Evolutionary conservation across 2,329 filamentous ascomycete species (phyloP).

Genomic region (Fusarium zealandicum): DNA sequence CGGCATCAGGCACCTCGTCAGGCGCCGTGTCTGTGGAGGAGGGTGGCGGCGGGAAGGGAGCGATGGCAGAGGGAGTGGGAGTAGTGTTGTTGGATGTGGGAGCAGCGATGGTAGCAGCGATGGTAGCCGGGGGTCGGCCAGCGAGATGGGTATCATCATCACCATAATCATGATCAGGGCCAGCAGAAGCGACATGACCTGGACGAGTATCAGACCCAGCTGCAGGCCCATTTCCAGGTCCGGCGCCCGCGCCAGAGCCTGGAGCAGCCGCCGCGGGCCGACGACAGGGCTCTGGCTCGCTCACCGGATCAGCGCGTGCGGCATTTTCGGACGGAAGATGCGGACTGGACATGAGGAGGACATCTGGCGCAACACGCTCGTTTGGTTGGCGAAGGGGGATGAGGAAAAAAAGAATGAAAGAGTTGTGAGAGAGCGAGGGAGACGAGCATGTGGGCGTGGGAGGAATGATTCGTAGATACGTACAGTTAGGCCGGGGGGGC

Average conservation of each 20-base stretch:
- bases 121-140: conserved; percentile 19
- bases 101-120: conserved; percentile 14
- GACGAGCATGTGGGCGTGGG: conserved; percentile 40
- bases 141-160: conserved; percentile 34
- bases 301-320: conserved; percentile 58
- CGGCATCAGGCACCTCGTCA: conserved; percentile 38
- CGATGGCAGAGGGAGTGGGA: conserved; percentile 37
- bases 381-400: conserved; percentile 25
- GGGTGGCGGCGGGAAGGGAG: conserved; percentile 33
- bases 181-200: conserved; percentile 1
- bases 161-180: conserved; percentile 37
- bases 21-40: conserved; percentile 35
- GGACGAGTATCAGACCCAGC: conserved; percentile 1
- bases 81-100: conserved; percentile 26
- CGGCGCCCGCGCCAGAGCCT: conserved; percentile 4
- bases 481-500: conserved; percentile 12
- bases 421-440: conserved; percentile 27
- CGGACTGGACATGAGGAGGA: conserved; percentile 65
- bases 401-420: conserved; percentile 13
- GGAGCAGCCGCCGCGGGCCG: conserved; percentile 25
- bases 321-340: conserved; percentile 61
- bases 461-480: conserved; percentile 45
- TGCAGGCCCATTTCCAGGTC: background rate
- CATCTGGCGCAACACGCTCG: conserved; percentile 55
- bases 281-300: conserved; percentile 35